phyloP scores from a whole-genome alignment of 2,329 filamentous ascomycete species.

The Beauveria scarabaeidicola region DNA sequence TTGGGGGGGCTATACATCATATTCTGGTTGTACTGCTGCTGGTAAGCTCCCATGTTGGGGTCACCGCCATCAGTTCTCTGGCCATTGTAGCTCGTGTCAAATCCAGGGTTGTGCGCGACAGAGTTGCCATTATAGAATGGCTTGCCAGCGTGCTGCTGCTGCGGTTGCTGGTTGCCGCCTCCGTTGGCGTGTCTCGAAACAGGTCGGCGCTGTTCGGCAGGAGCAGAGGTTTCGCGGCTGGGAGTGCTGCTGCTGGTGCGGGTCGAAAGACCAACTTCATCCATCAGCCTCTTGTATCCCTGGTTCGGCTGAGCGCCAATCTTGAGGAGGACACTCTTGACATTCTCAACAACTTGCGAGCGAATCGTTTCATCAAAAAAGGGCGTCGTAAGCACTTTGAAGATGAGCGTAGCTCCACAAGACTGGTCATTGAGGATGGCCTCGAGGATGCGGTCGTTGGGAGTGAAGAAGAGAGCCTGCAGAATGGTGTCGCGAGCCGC shows the following conservation, averaged over 20 bases:
- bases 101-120: conserved; percentile 31
- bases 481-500: conserved; percentile 87
- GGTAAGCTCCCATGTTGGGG: conserved; percentile 39
- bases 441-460: conserved; percentile 77
- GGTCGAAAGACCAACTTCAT: conserved; percentile 86
- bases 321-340: conserved; percentile 77
- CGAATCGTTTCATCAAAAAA: conserved; percentile 94
- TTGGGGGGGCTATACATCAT: conserved; percentile 42
- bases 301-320: conserved; percentile 91
- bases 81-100: conserved; percentile 43
- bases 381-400: conserved; percentile 95
- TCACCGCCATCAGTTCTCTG: conserved; percentile 47
- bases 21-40: conserved; percentile 40
- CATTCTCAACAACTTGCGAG: conserved; percentile 79
- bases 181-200: conserved; percentile 44
- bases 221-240: conserved; percentile 34
- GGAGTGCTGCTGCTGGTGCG: conserved; percentile 37
- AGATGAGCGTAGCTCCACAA: conserved; percentile 91
- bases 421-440: conserved; percentile 85
- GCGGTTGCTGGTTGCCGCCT: conserved; percentile 30
- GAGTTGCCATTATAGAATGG: conserved; percentile 45
- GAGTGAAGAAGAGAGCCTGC: conserved; percentile 85
- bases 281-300: conserved; percentile 97
- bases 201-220: conserved; percentile 32
- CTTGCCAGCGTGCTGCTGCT: conserved; percentile 33